Evolutionary conservation across 2,329 filamentous ascomycete genomes (phyloP), one percentile per base, ranked within the genome.

Genomic region (Alternaria postmessia): DNA sequence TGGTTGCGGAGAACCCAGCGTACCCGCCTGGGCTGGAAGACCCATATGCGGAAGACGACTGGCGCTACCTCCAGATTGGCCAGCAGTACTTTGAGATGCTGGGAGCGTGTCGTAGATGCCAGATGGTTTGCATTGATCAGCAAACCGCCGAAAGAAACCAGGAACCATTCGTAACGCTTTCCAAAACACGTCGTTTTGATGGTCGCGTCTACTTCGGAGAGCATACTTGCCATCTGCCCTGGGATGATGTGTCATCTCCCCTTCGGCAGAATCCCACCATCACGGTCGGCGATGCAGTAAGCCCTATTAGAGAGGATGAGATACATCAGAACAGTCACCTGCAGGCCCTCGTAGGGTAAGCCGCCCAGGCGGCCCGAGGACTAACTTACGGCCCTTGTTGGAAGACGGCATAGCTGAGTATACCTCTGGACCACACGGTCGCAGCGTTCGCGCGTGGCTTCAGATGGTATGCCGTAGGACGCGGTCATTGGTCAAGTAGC

Each of bases 41-140:
- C 26, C 83, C 92, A 0, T 98, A 95, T 75, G 84, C 86, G 0
- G 94, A 98, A 79, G 95, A 98, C 67, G 77, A 81, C 6, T 98
- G 94, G 94, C 82, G 81, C 12, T 83, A 79, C 16, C 71, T 97
- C 41, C 83, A 80, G 8, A 90, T 97, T 58, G 91, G 90, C 2
- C 68, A 77, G 72, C 84, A 89, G 59, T 77, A 80, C 9, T 91
- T 92, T 69, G 84, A 90, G 62, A 87, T 96, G 71, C 80, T 98
- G 5, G 94, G 94, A 0, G 87, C 91, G 3, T 99, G 95, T 72
- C 87, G 93, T 61, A 84, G 95, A 60, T 99, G 95, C 70, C 93
- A 97, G 76, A 98, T 99, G 94, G 90, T 99, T 9, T 97, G 94
- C 75, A 88, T 98, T 46, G 89, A 99, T 72, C 95, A 97, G 76